Percentiles rank a stretch among this genome's conserved stretches.
Conservation (phyloP, 305 asterid species). For the Petunia hybrid region DNA sequence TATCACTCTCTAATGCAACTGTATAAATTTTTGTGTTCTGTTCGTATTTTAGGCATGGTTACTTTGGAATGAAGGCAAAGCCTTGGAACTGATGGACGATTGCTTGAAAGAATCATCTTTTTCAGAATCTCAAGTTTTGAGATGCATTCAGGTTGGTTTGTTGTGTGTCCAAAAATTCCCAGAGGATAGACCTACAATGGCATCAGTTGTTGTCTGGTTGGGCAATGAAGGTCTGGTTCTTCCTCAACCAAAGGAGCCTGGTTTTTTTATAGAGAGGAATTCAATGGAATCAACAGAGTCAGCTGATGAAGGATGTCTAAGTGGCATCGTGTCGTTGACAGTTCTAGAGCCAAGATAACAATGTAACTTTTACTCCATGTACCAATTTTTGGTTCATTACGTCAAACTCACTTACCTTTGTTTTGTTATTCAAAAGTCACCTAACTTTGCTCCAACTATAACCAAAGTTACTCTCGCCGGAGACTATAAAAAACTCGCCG, state of each 20-base stretch:
- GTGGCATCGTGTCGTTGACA: not conserved
- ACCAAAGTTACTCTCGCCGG: too few species aligned
- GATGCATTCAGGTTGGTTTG: slow-evolving; percentile 47
- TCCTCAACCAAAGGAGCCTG: slow-evolving; percentile 50
- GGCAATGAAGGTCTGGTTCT: slow-evolving; percentile 43
- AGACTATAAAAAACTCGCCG: too few species aligned
- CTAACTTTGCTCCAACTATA: too few species aligned
- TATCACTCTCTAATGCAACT: not conserved
- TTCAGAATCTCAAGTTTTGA: slow-evolving; percentile 25
- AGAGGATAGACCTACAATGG: slow-evolving; percentile 44
- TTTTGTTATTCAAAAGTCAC: too few species aligned
- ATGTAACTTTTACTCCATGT: too few species aligned
- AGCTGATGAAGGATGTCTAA: slow-evolving; percentile 26
- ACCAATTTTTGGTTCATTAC: too few species aligned
- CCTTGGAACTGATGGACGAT: slow-evolving; percentile 18
- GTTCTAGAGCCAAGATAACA: slow-evolving; percentile 18
- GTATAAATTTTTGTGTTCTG: not conserved
- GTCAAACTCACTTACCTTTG: too few species aligned
- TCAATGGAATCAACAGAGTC: slow-evolving; percentile 11
- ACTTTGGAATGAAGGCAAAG: slow-evolving; percentile 27
- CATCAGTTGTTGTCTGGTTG: slow-evolving; percentile 48
- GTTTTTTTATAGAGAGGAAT: slow-evolving; percentile 40
- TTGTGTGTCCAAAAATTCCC: slow-evolving; percentile 48
- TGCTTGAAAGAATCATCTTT: not conserved
- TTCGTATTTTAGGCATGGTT: slow-evolving; percentile 14